phyloP scores from a whole-genome alignment of 306 rosid genomes.

The Amphicarpaea edgeworthii region DNA sequence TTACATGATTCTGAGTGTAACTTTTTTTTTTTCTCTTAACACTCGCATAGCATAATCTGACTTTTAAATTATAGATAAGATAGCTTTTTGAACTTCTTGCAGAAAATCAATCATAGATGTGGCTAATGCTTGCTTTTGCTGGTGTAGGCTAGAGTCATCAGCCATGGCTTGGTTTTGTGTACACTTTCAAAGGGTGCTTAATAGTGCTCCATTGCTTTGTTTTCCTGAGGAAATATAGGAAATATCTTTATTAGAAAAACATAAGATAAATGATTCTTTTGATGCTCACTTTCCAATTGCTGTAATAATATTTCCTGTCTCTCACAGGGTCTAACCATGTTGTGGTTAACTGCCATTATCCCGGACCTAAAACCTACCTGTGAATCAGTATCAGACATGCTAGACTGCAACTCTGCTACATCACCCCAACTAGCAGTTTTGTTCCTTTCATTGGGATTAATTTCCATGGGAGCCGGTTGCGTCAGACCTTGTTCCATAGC shows the following conservation, averaged over 20 bases:
- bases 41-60: no score
- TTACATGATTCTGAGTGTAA: no score
- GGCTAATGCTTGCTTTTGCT: no score
- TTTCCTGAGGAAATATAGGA: conserved; percentile 1
- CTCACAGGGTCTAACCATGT: conserved; percentile 51
- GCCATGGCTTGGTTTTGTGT: conserved; percentile 6
- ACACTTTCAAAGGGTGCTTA: not conserved
- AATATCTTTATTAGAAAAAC: not conserved
- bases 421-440: conserved; percentile 47
- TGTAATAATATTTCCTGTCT: conserved; percentile 15
- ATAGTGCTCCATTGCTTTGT: not conserved
- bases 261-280: conserved; percentile 3
- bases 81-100: no score
- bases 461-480: conserved; percentile 71
- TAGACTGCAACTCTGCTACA: conserved; percentile 42
- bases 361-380: conserved; percentile 53
- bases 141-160: not conserved
- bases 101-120: no score
- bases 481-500: conserved; percentile 67
- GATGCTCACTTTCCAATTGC: not conserved
- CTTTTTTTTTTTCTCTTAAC: no score
- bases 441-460: conserved; percentile 54
- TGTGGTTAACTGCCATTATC: conserved; percentile 62
- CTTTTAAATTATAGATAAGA: no score
- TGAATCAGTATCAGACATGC: conserved; percentile 27